Evolutionary conservation across 2,329 filamentous ascomycete species (phyloP).

Genomic region (Neopestalotiopsis clavispora): DNA sequence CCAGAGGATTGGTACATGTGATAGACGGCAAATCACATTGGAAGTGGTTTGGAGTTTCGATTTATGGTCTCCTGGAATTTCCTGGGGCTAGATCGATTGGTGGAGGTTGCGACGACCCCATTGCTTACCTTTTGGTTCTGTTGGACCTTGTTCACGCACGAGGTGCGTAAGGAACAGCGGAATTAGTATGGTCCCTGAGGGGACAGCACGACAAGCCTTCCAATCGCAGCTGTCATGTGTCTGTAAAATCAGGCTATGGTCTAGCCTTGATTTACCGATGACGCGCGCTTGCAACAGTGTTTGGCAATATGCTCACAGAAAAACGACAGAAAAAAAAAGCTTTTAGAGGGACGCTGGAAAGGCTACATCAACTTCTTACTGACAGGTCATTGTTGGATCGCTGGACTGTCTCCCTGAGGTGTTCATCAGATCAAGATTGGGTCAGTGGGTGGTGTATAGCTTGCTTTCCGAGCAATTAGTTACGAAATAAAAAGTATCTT

Average conservation of each 20-base stretch:
- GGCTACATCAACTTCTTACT: slow-evolving; percentile 31
- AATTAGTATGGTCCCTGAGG: neutral
- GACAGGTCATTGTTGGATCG: slow-evolving; percentile 19
- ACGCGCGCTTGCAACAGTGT: slow-evolving; percentile 27
- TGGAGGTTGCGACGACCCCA: neutral
- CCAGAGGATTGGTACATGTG: neutral
- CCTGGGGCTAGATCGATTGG: neutral
- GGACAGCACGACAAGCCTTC: neutral
- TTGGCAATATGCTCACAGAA: slow-evolving; percentile 17
- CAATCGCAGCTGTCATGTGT: neutral
- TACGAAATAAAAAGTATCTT: neutral
- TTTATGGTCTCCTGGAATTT: neutral
- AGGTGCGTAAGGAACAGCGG: neutral
- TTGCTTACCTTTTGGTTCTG: neutral
- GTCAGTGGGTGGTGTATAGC: slow-evolving; percentile 9
- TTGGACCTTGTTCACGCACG: neutral
- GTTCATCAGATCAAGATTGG: slow-evolving; percentile 4
- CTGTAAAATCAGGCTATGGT: neutral
- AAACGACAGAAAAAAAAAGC: slow-evolving; percentile 28
- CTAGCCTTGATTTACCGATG: neutral
- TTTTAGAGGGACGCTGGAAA: slow-evolving; percentile 32
- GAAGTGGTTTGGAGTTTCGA: neutral
- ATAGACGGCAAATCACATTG: neutral
- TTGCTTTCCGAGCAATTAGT: slow-evolving; percentile 3
- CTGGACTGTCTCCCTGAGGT: slow-evolving; percentile 10